Base-by-base conservation (phyloP, 2,329 filamentous ascomycete genomes). In the Neopestalotiopsis clavispora region DNA sequence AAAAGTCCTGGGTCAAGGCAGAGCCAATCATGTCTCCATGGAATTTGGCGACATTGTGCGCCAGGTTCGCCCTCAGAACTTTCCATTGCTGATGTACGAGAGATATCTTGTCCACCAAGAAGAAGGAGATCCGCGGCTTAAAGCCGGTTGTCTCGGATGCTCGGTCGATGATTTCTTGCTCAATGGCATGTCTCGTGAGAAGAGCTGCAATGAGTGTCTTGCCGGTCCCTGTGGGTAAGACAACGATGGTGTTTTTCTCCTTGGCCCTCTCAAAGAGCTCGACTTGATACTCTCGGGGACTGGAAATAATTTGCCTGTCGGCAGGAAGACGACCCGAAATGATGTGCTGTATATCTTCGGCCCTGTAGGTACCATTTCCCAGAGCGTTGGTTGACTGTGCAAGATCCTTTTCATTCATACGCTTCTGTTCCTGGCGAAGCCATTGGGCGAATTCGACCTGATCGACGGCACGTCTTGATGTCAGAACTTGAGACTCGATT, bases 151-250 rank as follows among this genome's bases (percentile, higher is more conserved):
- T 38, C 32, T 67, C 49, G 30, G 23, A 12, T 13, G 84, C 86
- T 52, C 94, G 88, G 71, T 89, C 83, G 71, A 93, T 90, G 1
- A 98, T 81, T 78, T 99, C 96, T 69, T 91, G 84, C 52, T 94
- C 89, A 38, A 98, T 86, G 10, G 89, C 86, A 78, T 97, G 89
- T 52, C 91, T 89, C 30, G 98, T 86, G 4, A 99, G 85, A 2
- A 98, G 86, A 1, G 94, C 94, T 0, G 96, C 95, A 74, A 99
- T 98, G n/a, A 98, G 84, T 0, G 96, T 99, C 81, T 99, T 99
- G 2, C 96, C 96, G 3, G 94, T 94, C 13, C 96, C 23, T 38
- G 66, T 65, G 14, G 71, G 67, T 7, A 98, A 86, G 1, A 99
- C 96, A 0, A 96, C 95, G 73, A 99, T 97, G 7, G 91, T 92